These are phyloP conservation scores for Yarrowia hollandica DNA, from an alignment of 805 yeast species.

Conservation along the genomic window DNA sequence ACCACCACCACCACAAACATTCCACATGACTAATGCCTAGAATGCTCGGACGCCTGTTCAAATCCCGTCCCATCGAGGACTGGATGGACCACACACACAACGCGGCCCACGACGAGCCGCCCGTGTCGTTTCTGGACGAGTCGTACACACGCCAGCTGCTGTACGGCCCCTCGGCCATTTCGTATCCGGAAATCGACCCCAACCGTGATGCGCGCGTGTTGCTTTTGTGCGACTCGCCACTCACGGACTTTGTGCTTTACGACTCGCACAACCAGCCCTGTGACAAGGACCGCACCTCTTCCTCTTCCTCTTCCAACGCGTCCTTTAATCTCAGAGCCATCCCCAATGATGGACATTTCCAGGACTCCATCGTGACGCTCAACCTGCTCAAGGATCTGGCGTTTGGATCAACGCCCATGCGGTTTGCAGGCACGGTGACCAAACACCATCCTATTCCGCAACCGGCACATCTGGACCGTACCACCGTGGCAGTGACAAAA, in stretches of 20 bases:
- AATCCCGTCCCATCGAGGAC: conserved; percentile 29
- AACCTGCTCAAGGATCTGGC: conserved; percentile 34
- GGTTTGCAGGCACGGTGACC: conserved; percentile 33
- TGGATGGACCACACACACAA: conserved; percentile 28
- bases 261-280: conserved; percentile 26
- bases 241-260: conserved; percentile 21
- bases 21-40: conserved; percentile 27
- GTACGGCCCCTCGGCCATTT: conserved; percentile 33
- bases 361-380: conserved; percentile 24
- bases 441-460: conserved; percentile 35
- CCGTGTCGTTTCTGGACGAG: conserved; percentile 35
- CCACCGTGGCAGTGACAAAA: conserved; percentile 34
- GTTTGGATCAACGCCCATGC: conserved; percentile 36
- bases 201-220: conserved; percentile 33
- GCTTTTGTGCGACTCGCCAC: conserved; percentile 31
- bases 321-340: conserved; percentile 8
- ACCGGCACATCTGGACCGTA: conserved; percentile 22
- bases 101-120: conserved; percentile 26
- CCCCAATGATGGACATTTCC: conserved; percentile 16
- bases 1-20: background rate
- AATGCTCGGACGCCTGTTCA: conserved; percentile 30
- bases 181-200: conserved; percentile 30
- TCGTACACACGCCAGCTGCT: conserved; percentile 35
- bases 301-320: no score
- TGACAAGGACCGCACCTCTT: no score